Evolutionary conservation across 2,329 filamentous ascomycete genomes (phyloP).

Genomic region (Fonsecaea nubica): DNA sequence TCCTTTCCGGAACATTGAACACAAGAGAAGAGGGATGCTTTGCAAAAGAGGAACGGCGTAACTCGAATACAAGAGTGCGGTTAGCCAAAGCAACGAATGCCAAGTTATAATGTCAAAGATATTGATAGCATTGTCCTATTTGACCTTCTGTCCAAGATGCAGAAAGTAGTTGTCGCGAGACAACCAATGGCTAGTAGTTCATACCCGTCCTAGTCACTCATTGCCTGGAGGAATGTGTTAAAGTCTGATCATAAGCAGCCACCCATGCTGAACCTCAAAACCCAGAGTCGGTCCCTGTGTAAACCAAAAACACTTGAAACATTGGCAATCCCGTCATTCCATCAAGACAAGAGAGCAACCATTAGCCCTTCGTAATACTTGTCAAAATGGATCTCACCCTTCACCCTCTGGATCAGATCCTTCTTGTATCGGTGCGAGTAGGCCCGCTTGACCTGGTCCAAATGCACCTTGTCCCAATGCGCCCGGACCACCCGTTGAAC

Average conservation of each 20-base stretch:
- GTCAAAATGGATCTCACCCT: conserved; percentile 72
- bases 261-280: neutral
- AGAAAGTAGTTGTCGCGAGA: neutral
- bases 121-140: neutral
- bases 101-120: neutral
- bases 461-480: conserved; percentile 80
- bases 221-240: neutral
- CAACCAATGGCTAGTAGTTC: neutral
- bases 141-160: neutral
- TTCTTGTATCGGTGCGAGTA: conserved; percentile 74
- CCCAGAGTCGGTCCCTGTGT: neutral
- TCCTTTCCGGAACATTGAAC: neutral
- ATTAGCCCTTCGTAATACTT: conserved; percentile 81
- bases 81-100: neutral
- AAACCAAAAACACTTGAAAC: neutral
- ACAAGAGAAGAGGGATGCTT: neutral
- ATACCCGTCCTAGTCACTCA: neutral
- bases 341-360: conserved; percentile 65
- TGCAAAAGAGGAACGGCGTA: neutral
- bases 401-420: conserved; percentile 72
- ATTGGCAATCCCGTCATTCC: neutral
- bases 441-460: conserved; percentile 78
- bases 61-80: neutral
- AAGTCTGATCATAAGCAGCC: neutral
- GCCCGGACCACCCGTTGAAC: conserved; percentile 76